Evolutionary conservation across 2,329 filamentous ascomycete genomes (phyloP).

Genomic region (Colletotrichum zoysiae): DNA sequence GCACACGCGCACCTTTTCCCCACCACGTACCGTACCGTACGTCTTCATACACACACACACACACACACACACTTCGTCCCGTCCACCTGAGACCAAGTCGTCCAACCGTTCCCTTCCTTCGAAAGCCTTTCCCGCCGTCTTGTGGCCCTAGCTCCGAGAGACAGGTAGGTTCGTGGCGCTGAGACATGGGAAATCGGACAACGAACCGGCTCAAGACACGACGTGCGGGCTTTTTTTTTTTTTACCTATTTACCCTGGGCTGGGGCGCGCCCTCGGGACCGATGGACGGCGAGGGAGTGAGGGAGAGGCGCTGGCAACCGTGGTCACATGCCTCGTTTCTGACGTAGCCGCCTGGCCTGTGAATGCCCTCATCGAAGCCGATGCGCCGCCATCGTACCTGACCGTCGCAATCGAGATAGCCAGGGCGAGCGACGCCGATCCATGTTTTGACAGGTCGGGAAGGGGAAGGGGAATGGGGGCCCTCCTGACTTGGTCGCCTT

Average conservation of each 20-base stretch:
- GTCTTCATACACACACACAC: no score
- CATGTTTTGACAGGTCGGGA: constrained; percentile 5
- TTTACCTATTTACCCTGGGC: not conserved
- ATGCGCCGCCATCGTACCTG: constrained; percentile 27
- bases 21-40: no score
- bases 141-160: not conserved
- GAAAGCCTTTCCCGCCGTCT: not conserved
- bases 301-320: not conserved
- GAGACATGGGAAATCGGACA: constrained; percentile 25
- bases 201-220: constrained; percentile 8
- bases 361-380: constrained; percentile 30
- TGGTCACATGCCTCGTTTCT: constrained; percentile 32
- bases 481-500: constrained; percentile 21
- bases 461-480: not conserved
- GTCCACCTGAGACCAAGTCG: constrained; percentile 14
- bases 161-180: constrained; percentile 34
- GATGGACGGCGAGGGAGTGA: not conserved
- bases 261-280: not conserved
- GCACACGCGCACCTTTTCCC: not conserved
- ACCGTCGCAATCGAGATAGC: constrained; percentile 28
- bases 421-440: not conserved
- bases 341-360: constrained; percentile 23
- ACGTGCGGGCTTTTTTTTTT: constrained; percentile 7
- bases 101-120: not conserved
- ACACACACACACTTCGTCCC: not conserved